Evolutionary conservation across 2,329 filamentous ascomycete genomes (phyloP).

Genomic region (Penicillium paneum): DNA sequence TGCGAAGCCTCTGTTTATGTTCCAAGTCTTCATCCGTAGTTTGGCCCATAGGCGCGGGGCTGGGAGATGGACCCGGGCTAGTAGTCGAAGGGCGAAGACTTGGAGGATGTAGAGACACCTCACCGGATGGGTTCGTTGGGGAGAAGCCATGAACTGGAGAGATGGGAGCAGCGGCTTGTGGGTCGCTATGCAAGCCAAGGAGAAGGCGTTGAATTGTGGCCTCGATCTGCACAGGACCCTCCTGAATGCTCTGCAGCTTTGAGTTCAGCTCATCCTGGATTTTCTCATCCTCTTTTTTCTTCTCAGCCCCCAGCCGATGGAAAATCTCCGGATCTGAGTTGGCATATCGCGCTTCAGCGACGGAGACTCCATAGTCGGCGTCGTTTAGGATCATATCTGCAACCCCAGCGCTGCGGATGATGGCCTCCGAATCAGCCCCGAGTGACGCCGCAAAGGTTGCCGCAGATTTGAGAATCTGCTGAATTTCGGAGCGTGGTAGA

Average conservation of each 20-base stretch:
- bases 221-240: slow-evolving; percentile 38
- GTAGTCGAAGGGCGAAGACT: slow-evolving; percentile 28
- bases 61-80: slow-evolving; percentile 11
- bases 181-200: slow-evolving; percentile 32
- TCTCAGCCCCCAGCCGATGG: slow-evolving; percentile 44
- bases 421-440: slow-evolving; percentile 45
- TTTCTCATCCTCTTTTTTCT: slow-evolving; percentile 49
- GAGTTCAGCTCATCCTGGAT: slow-evolving; percentile 42
- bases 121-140: slow-evolving; percentile 11
- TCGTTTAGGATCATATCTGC: slow-evolving; percentile 52
- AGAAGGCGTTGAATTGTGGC: slow-evolving; percentile 41
- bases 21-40: slow-evolving; percentile 35
- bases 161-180: slow-evolving; percentile 15
- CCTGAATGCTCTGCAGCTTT: slow-evolving; percentile 43
- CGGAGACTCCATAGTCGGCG: slow-evolving; percentile 53
- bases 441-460: slow-evolving; percentile 41
- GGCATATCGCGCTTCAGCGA: slow-evolving; percentile 50
- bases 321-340: slow-evolving; percentile 44
- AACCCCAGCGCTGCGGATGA: slow-evolving; percentile 47
- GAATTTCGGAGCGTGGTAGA: slow-evolving; percentile 35
- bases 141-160: slow-evolving; percentile 10
- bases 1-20: slow-evolving; percentile 48
- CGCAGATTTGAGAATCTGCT: slow-evolving; percentile 39
- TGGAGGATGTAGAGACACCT: slow-evolving; percentile 19
- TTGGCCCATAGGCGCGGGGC: background rate